Conservation (phyloP, 371 early-diverging fungal species). For the Mucor circinelloides region DNA sequence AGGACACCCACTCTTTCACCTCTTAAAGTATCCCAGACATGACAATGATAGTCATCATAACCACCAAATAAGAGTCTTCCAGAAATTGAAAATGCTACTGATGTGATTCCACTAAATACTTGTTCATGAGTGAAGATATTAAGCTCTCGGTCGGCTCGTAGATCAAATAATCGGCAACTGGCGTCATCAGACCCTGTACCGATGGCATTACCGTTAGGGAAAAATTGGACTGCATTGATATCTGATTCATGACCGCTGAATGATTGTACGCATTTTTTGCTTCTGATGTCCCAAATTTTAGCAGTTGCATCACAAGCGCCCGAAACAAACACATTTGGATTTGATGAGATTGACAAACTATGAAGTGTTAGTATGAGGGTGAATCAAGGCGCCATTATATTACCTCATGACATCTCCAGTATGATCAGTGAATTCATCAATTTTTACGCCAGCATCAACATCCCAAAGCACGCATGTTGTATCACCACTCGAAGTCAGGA, state of each 20-base stretch:
- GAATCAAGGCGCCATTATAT: background rate
- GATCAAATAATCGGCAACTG: slow-evolving; percentile 94
- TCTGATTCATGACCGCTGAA: slow-evolving; percentile 98
- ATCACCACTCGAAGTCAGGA: slow-evolving; percentile 94
- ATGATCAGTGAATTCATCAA: slow-evolving; percentile 94
- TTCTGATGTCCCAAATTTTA: slow-evolving; percentile 98
- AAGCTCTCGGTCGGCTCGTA: slow-evolving; percentile 96
- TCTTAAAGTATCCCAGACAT: slow-evolving; percentile 98
- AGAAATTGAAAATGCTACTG: slow-evolving; percentile 94
- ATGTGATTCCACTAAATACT: slow-evolving; percentile 96
- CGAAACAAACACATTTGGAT: slow-evolving; percentile 94
- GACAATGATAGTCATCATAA: slow-evolving; percentile 98
- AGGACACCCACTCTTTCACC: slow-evolving; percentile 93
- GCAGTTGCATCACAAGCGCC: slow-evolving; percentile 99
- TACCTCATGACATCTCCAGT: slow-evolving; percentile 98
- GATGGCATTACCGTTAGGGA: slow-evolving; percentile 97
- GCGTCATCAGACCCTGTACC: slow-evolving; percentile 98
- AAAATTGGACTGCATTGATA: slow-evolving; percentile 98
- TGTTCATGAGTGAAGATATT: slow-evolving; percentile 95
- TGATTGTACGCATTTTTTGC: slow-evolving; percentile 95
- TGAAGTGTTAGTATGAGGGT: background rate
- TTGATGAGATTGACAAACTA: slow-evolving; percentile 75
- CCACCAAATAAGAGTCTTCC: slow-evolving; percentile 97
- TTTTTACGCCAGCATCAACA: slow-evolving; percentile 94
- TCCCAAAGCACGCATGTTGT: slow-evolving; percentile 99